phyloP scores from a whole-genome alignment of 768 basidiomycete species.

The Russula foetens region DNA sequence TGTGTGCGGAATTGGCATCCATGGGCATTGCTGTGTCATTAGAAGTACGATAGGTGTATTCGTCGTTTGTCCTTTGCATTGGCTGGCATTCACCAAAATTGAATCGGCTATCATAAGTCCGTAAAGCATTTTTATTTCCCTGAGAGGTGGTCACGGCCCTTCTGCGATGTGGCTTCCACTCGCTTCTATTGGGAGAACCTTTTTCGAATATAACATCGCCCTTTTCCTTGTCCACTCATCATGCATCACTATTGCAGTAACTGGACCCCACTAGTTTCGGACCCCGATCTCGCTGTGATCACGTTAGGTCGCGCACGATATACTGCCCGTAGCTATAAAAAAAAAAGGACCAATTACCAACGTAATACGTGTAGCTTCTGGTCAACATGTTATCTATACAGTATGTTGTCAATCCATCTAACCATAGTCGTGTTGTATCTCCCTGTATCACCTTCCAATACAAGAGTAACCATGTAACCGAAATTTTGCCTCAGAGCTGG shows the following conservation, averaged over 20 bases:
- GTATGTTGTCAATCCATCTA: constrained; percentile 1
- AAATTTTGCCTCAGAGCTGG: neutral
- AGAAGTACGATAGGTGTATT: constrained; percentile 40
- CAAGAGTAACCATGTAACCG: neutral
- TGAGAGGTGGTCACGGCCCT: too few species aligned
- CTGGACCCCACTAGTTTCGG: too few species aligned
- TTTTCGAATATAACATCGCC: too few species aligned
- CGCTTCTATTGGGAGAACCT: too few species aligned
- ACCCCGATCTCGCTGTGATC: neutral
- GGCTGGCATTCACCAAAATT: neutral
- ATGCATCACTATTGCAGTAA: too few species aligned
- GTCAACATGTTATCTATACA: neutral
- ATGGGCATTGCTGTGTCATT: constrained; percentile 95
- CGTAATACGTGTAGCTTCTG: neutral
- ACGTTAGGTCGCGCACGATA: constrained; percentile 13
- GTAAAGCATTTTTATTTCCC: too few species aligned
- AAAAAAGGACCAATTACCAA: neutral
- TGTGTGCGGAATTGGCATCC: constrained; percentile 93
- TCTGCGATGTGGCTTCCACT: too few species aligned
- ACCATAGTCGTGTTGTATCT: neutral
- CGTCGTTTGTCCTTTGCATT: neutral
- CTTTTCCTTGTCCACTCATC: too few species aligned
- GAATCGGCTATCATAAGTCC: too few species aligned
- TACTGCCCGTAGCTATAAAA: constrained; percentile 6
- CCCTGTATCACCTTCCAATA: neutral